phyloP scores from a whole-genome alignment of 768 basidiomycete species.

The Chalciporus chontae region DNA sequence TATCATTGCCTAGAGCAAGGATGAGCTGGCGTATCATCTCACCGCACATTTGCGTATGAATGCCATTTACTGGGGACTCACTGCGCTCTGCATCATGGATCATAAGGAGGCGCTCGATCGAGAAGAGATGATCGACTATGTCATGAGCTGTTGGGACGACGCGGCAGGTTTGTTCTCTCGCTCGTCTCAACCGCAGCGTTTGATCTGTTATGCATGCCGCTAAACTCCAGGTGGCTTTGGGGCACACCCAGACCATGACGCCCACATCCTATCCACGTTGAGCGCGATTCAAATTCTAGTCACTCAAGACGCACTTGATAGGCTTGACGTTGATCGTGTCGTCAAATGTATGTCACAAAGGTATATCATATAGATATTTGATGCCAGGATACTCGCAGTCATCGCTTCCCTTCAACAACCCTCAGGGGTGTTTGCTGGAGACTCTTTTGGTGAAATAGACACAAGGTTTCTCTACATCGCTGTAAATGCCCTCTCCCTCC shows the following conservation, averaged over 20 bases:
- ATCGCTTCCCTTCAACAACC: constrained; percentile 78
- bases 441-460: neutral
- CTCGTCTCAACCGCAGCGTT: neutral
- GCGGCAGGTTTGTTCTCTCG: constrained; percentile 56
- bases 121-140: constrained; percentile 84
- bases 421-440: neutral
- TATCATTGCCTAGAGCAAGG: constrained; percentile 53
- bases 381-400: constrained; percentile 42
- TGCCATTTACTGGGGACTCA: constrained; percentile 95
- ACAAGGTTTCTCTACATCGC: constrained; percentile 90
- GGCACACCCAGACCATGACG: constrained; percentile 91
- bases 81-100: constrained; percentile 79
- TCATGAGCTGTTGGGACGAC: constrained; percentile 94
- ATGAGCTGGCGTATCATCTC: constrained; percentile 85
- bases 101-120: constrained; percentile 73
- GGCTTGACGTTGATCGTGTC: constrained; percentile 66
- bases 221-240: constrained; percentile 74
- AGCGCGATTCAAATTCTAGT: constrained; percentile 91
- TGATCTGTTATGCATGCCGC: constrained; percentile 2
- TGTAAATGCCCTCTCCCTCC: constrained; percentile 76
- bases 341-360: constrained; percentile 58
- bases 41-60: constrained; percentile 93
- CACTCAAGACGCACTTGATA: constrained; percentile 78
- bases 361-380: neutral
- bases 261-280: constrained; percentile 79